These are phyloP conservation scores for Pestalotiopsis fici DNA, from an alignment of 2,329 filamentous ascomycete species.

Conservation along the genomic window DNA sequence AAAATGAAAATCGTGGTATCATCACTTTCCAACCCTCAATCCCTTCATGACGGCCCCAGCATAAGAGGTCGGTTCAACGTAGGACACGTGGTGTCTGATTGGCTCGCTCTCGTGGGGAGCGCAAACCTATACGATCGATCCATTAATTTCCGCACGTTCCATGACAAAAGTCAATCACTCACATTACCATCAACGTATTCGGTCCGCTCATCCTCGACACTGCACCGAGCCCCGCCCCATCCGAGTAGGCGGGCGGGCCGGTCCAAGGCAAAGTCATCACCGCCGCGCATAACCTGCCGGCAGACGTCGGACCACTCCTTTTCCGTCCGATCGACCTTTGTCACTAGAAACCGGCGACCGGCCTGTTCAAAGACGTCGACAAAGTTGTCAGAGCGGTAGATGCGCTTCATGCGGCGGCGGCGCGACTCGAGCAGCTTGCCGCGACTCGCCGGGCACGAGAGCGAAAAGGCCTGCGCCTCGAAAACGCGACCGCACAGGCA, in stretches of 20 bases:
- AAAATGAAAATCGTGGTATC: neutral
- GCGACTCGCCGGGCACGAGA: neutral
- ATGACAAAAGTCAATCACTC: neutral
- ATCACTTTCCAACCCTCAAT: neutral
- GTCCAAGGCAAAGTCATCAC: neutral
- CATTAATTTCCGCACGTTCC: neutral
- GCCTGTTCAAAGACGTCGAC: slow-evolving; percentile 7
- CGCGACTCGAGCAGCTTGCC: slow-evolving; percentile 11
- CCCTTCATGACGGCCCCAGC: neutral
- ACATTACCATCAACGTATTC: neutral
- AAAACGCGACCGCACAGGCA: slow-evolving; percentile 3
- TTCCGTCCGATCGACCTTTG: neutral
- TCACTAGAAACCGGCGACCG: slow-evolving; percentile 9
- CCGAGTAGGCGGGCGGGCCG: neutral
- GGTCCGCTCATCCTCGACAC: too few relatives aligned
- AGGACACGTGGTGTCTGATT: neutral
- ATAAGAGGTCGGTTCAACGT: neutral
- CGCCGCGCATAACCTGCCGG: neutral
- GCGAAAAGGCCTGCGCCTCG: slow-evolving; percentile 15
- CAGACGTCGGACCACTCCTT: neutral
- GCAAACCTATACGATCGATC: neutral
- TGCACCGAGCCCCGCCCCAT: neutral
- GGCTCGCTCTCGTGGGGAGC: neutral
- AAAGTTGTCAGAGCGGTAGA: slow-evolving; percentile 13
- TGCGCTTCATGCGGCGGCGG: slow-evolving; percentile 12